A percentile compares a stretch with the other conserved stretches of the same genome.
Evolutionary conservation across 768 basidiomycete species (phyloP).

Genomic region (Mycena crocata): DNA sequence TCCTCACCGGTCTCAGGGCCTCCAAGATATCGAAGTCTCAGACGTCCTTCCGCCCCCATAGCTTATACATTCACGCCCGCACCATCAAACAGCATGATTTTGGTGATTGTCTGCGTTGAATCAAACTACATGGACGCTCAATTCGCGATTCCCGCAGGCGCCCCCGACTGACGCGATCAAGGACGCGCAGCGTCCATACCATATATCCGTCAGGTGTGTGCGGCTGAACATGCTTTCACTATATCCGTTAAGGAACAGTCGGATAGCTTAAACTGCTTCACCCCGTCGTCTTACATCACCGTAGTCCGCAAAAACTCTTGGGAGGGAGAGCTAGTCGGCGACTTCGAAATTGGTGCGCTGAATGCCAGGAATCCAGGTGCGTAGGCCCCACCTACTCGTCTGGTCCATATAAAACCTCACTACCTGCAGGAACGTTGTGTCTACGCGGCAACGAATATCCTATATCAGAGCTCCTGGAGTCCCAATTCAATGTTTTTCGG

Average conservation of each 20-base stretch:
- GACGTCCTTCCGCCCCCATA: conserved; percentile 44
- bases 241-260: conserved; percentile 3
- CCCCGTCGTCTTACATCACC: conserved; percentile 60
- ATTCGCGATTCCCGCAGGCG: too few relatives aligned
- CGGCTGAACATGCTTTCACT: background rate
- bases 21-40: conserved; percentile 41
- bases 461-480: conserved; percentile 49
- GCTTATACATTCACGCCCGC: conserved; percentile 54
- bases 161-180: conserved; percentile 43
- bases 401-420: conserved; percentile 41
- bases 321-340: conserved; percentile 58
- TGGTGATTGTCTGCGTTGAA: too few relatives aligned
- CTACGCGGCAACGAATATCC: conserved; percentile 51
- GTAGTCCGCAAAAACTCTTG: conserved; percentile 53
- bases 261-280: conserved; percentile 58
- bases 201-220: conserved; percentile 51
- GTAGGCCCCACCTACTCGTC: too few relatives aligned
- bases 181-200: conserved; percentile 50
- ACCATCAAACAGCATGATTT: conserved; percentile 54
- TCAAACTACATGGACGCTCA: too few relatives aligned
- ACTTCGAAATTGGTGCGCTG: conserved; percentile 55
- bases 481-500: conserved; percentile 48
- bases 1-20: conserved; percentile 11
- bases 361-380: background rate
- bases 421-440: conserved; percentile 47